These are phyloP conservation scores for Verbascum thapsus DNA, from an alignment of 257 asterid genomes.

Conservation along the genomic window DNA sequence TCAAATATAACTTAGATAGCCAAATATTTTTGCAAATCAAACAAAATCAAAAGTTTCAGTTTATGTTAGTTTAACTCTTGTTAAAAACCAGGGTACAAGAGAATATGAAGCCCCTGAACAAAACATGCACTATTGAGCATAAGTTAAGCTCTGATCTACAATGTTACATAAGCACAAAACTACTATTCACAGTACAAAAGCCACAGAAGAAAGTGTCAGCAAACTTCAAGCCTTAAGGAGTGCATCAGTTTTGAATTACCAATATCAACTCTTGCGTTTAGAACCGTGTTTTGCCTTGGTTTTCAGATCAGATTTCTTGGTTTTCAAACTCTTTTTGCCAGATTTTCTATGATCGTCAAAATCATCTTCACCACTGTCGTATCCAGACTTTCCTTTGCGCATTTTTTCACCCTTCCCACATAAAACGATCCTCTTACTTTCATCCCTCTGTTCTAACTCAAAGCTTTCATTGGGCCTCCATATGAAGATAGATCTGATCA, in stretches of 20 bases:
- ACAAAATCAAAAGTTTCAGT: too few relatives aligned
- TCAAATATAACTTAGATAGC: too few relatives aligned
- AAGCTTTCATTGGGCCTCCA: conserved; percentile 68
- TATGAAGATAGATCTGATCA: conserved; percentile 77
- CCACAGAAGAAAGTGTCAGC: conserved; percentile 1
- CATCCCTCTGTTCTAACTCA: conserved; percentile 47
- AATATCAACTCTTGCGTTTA: conserved; percentile 41
- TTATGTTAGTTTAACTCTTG: too few relatives aligned
- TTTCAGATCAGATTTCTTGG: conserved; percentile 44
- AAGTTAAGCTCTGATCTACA: too few relatives aligned
- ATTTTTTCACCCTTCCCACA: conserved; percentile 62
- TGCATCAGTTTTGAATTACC: neutral
- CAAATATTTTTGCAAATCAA: too few relatives aligned
- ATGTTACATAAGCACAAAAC: neutral
- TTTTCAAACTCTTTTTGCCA: conserved; percentile 42
- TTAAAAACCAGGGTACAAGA: too few relatives aligned
- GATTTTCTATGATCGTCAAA: conserved; percentile 45
- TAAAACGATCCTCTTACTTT: conserved; percentile 52
- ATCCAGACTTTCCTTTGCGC: conserved; percentile 44
- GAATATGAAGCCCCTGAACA: too few relatives aligned
- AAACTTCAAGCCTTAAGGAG: neutral
- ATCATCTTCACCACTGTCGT: conserved; percentile 51
- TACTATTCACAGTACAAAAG: conserved; percentile 30
- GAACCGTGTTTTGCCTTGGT: conserved; percentile 34
- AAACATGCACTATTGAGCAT: neutral